Percentiles rank a stretch among this genome's conserved stretches.
phyloP scores from a whole-genome alignment of 2,329 filamentous ascomycete genomes.

The Fusarium siculi region DNA sequence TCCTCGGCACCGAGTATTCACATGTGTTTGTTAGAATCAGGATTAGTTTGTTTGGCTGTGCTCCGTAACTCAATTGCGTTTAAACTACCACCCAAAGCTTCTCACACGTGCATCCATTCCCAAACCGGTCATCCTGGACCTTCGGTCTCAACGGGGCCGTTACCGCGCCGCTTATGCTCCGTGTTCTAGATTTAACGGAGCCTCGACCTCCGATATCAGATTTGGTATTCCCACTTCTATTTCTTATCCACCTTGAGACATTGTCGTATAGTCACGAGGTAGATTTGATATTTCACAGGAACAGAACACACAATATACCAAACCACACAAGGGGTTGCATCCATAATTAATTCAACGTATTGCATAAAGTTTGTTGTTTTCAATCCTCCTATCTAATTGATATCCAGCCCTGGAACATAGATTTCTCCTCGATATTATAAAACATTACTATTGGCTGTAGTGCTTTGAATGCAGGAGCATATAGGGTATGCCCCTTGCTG shows the following conservation, averaged over 20 bases:
- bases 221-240: neutral
- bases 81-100: neutral
- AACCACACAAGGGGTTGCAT: neutral
- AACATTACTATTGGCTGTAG: neutral
- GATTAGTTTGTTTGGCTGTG: neutral
- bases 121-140: neutral
- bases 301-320: neutral
- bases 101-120: neutral
- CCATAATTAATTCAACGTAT: neutral
- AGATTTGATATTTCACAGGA: neutral
- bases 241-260: neutral
- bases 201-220: slow-evolving; percentile 13
- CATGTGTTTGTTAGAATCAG: neutral
- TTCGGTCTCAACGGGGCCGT: neutral
- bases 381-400: neutral
- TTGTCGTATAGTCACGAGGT: neutral
- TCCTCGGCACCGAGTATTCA: neutral
- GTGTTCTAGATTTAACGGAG: slow-evolving; percentile 9
- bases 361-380: neutral
- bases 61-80: neutral
- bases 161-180: slow-evolving; percentile 2
- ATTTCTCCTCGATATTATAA: neutral
- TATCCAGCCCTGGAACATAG: too few relatives aligned
- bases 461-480: neutral
- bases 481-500: neutral